Evolutionary conservation across 805 yeast genomes (phyloP), one percentile per base, ranked within the genome.

Genomic region (Jamesozyma gamospora): DNA sequence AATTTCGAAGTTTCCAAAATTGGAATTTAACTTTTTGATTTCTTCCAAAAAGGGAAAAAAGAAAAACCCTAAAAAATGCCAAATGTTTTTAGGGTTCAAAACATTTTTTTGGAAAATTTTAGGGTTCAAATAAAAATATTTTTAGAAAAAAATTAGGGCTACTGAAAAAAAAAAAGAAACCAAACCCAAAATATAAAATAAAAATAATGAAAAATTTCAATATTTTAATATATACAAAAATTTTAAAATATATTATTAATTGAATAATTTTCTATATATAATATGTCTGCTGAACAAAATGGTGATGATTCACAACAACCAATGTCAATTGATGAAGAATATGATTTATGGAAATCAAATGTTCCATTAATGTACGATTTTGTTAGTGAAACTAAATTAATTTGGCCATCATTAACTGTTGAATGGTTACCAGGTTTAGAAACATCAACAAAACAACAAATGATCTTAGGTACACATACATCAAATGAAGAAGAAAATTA

Each of bases 281-380:
- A 30, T 30, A 30, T 19, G 34, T 17, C 34, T 5, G 17, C 17
- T 10, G 25, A 14, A 17, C 17, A 28, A 14, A 14, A n/a, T 4
- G 32, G 17, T 18, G 40, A 25, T 11, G 40, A 24, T 32, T 14
- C 31, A 13, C 17, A 36, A 26, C 24, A 43, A 34, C 36, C 39
- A 26, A 34, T 63, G 4, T 46, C 69, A 0, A 47, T 64, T 12
- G 66, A 67, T 14, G 69, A 67, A 48, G 94, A 83, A 55, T 82
- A 83, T 54, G 77, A 79, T 43, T 58, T 82, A 45, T 83, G 94
- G 94, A 70, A 84, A 43, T 75, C 82, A 52, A 83, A 82, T 52
- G 82, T 88, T 47, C 79, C 83, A 11, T 76, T 70, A 49, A 82
- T 83, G 92, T 83, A 83, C 49, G 87, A 82, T 50, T 82, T 79